phyloP scores from a whole-genome alignment of 2,329 filamentous ascomycete genomes.

The Blumeria hordei region DNA sequence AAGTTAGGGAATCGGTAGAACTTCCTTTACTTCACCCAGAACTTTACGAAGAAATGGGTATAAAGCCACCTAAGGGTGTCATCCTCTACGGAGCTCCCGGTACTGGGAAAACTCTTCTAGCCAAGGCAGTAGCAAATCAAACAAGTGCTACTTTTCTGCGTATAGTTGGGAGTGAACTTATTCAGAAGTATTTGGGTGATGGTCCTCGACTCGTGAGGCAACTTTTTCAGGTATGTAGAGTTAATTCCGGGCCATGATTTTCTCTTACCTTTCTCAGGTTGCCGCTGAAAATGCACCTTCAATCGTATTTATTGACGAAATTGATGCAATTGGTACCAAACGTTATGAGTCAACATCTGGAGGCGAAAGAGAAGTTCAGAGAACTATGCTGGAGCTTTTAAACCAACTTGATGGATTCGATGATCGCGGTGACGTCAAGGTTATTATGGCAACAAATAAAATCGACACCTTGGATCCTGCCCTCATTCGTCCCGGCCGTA shows the following conservation, averaged over 20 bases:
- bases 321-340: constrained; percentile 96
- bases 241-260: neutral
- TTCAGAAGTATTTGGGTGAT: constrained; percentile 96
- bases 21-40: constrained; percentile 85
- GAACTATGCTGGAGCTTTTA: constrained; percentile 93
- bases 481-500: constrained; percentile 86
- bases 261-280: constrained; percentile 26
- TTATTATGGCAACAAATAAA: constrained; percentile 99
- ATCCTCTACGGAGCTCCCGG: constrained; percentile 94
- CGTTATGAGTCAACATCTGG: constrained; percentile 94
- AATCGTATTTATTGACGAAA: constrained; percentile 98
- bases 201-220: constrained; percentile 86
- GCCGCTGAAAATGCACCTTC: constrained; percentile 89
- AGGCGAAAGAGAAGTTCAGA: constrained; percentile 89
- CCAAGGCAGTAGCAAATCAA: constrained; percentile 94
- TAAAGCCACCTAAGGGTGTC: constrained; percentile 98
- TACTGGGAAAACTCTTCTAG: constrained; percentile 86
- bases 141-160: constrained; percentile 96
- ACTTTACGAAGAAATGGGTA: constrained; percentile 98
- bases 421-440: constrained; percentile 95
- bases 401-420: constrained; percentile 98
- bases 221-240: constrained; percentile 48
- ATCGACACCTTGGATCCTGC: constrained; percentile 94
- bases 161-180: constrained; percentile 89
- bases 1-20: constrained; percentile 93